Conservation (phyloP, 106 monocot genomes). For the Hemerocallis citrina region DNA sequence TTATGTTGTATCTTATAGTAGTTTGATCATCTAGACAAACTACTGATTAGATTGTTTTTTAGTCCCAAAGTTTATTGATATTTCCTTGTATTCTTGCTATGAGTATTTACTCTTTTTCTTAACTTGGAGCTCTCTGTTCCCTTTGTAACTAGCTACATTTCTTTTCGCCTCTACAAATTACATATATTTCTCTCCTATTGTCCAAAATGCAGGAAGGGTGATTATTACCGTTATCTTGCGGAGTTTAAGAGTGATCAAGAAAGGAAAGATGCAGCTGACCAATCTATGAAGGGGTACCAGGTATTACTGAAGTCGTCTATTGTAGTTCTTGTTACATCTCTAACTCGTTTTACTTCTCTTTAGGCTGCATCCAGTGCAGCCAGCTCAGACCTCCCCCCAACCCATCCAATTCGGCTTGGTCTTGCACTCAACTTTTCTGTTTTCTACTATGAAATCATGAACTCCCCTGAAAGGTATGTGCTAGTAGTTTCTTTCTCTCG, state of each 20-base stretch:
- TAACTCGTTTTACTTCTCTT: background rate
- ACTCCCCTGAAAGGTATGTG: conserved; percentile 27
- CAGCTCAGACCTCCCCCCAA: conserved; percentile 22
- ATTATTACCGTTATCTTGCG: conserved; percentile 37
- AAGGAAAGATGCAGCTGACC: conserved; percentile 34
- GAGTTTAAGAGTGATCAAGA: conserved; percentile 36
- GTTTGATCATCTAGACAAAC: background rate
- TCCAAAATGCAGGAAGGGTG: conserved; percentile 25
- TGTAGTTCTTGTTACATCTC: background rate
- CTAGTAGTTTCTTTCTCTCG: background rate
- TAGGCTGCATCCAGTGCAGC: conserved; percentile 30
- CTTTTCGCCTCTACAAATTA: background rate
- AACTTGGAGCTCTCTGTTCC: background rate
- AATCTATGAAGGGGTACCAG: conserved; percentile 38
- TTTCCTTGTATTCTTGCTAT: background rate
- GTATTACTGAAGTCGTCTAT: conserved; percentile 8
- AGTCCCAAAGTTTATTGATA: background rate
- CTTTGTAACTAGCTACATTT: background rate
- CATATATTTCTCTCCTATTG: background rate
- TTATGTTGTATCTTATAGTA: background rate
- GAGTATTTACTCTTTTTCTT: background rate
- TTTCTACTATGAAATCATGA: conserved; percentile 38
- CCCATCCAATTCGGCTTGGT: conserved; percentile 38
- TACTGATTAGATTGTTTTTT: background rate
- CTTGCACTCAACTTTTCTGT: conserved; percentile 41